These are phyloP conservation scores for Ramaria sp. DNA, from an alignment of 768 basidiomycete species.

Conservation along the genomic window DNA sequence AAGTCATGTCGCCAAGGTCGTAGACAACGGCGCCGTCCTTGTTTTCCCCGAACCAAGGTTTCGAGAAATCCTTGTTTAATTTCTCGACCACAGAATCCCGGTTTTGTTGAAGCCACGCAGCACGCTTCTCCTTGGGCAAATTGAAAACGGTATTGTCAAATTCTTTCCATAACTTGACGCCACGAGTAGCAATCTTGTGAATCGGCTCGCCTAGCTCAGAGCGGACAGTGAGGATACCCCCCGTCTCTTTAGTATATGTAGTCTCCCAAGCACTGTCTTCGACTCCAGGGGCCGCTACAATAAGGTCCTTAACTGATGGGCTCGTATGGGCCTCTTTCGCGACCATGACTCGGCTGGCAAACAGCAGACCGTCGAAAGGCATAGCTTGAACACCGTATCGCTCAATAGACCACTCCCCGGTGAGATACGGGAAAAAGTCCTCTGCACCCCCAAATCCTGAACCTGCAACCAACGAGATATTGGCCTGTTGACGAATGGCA, in stretches of 20 bases:
- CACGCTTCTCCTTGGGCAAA: slow-evolving; percentile 91
- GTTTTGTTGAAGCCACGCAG: slow-evolving; percentile 76
- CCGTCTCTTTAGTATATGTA: slow-evolving; percentile 88
- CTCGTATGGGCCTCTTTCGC: slow-evolving; percentile 97
- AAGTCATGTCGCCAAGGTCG: slow-evolving; percentile 94
- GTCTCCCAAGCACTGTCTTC: slow-evolving; percentile 87
- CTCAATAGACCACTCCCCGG: slow-evolving; percentile 87
- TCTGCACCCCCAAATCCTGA: slow-evolving; percentile 94
- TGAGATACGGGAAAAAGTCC: slow-evolving; percentile 94
- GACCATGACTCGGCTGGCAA: slow-evolving; percentile 96
- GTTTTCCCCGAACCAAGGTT: slow-evolving; percentile 97
- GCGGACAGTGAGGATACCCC: slow-evolving; percentile 91
- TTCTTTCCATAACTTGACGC: slow-evolving; percentile 97
- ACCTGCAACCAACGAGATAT: slow-evolving; percentile 85
- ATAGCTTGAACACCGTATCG: slow-evolving; percentile 81
- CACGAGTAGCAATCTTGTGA: slow-evolving; percentile 97
- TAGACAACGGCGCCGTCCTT: slow-evolving; percentile 77
- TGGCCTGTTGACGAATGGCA: slow-evolving; percentile 77
- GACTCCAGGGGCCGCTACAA: slow-evolving; percentile 90
- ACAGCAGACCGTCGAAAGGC: slow-evolving; percentile 98
- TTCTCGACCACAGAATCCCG: slow-evolving; percentile 84
- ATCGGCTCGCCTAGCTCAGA: slow-evolving; percentile 98
- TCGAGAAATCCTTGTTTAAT: slow-evolving; percentile 90
- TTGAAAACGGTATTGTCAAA: slow-evolving; percentile 96
- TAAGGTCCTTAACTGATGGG: slow-evolving; percentile 90